phyloP scores from a whole-genome alignment of 306 rosid genomes.

The Quercus ilex region DNA sequence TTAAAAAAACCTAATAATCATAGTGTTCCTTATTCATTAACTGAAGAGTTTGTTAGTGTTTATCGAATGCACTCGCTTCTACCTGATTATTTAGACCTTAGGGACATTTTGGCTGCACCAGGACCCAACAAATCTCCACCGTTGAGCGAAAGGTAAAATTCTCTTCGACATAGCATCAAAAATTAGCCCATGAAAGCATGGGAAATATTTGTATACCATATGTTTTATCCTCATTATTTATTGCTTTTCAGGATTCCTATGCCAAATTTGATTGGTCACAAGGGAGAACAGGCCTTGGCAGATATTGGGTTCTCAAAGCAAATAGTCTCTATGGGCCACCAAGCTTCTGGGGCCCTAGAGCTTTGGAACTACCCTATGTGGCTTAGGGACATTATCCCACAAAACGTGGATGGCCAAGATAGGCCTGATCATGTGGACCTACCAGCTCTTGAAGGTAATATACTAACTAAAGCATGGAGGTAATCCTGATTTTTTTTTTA shows the following conservation, averaged over 20 bases:
- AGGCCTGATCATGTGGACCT: slow-evolving; percentile 54
- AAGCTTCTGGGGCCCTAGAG: slow-evolving; percentile 56
- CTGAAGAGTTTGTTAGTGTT: slow-evolving; percentile 53
- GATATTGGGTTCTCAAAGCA: slow-evolving; percentile 42
- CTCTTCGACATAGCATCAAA: not conserved
- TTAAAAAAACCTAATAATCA: slow-evolving; percentile 45
- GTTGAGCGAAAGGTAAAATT: slow-evolving; percentile 32
- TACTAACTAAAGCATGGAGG: not conserved
- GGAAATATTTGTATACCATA: not conserved
- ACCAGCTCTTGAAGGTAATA: slow-evolving; percentile 54
- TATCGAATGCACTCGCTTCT: slow-evolving; percentile 59
- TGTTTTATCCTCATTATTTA: not conserved
- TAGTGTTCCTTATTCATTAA: slow-evolving; percentile 55
- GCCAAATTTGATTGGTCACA: slow-evolving; percentile 39
- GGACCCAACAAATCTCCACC: slow-evolving; percentile 53
- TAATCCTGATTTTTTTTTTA: not conserved
- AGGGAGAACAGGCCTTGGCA: slow-evolving; percentile 36
- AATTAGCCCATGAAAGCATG: not conserved
- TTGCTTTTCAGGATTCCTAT: slow-evolving; percentile 38
- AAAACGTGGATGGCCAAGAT: slow-evolving; percentile 43
- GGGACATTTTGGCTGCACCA: slow-evolving; percentile 45
- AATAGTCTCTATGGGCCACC: slow-evolving; percentile 74
- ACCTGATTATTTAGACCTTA: slow-evolving; percentile 35
- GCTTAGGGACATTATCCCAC: slow-evolving; percentile 42
- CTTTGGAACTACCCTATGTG: slow-evolving; percentile 55